A percentile compares a stretch with the other conserved stretches of the same genome.
These are phyloP conservation scores for Xylariaceae sp. DNA, from an alignment of 2,329 filamentous ascomycete species.

Conservation along the genomic window DNA sequence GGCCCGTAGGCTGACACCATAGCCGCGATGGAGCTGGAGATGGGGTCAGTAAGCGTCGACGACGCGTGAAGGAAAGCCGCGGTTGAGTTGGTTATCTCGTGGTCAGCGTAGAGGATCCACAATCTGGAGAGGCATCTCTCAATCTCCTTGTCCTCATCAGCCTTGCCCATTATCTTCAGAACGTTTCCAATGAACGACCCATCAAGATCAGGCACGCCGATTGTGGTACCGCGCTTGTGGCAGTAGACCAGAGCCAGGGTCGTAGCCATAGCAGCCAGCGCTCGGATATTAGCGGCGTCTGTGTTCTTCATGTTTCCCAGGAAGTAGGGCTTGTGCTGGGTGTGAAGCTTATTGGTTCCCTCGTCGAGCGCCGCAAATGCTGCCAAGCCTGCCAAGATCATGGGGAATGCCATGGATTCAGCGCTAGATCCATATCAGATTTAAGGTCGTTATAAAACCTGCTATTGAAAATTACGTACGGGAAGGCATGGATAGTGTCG, in stretches of 20 bases:
- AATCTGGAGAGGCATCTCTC: conserved; percentile 37
- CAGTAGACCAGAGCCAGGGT: conserved; percentile 43
- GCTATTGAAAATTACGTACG: too few species aligned
- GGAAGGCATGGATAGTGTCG: conserved; percentile 21
- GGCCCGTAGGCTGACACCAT: conserved; percentile 49
- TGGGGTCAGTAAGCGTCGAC: conserved; percentile 53
- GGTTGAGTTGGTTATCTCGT: conserved; percentile 55
- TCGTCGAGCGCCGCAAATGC: too few species aligned
- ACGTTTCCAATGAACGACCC: conserved; percentile 49
- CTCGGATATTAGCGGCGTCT: too few species aligned
- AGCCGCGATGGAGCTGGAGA: conserved; percentile 46
- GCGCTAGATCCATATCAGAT: too few species aligned
- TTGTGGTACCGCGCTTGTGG: conserved; percentile 42
- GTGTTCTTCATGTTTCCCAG: too few species aligned
- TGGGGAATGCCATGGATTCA: conserved; percentile 37
- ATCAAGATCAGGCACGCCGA: conserved; percentile 37
- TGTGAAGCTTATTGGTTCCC: too few species aligned
- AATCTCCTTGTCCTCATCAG: conserved; percentile 30
- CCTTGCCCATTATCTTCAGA: conserved; percentile 50
- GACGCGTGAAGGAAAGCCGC: conserved; percentile 51
- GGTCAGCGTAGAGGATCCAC: conserved; percentile 52
- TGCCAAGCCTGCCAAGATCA: conserved; percentile 43
- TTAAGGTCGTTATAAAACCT: too few species aligned
- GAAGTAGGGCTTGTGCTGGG: too few species aligned
- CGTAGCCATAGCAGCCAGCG: conserved; percentile 42